Evolutionary conservation across 805 yeast species (phyloP), one percentile per base, ranked within the genome.

Genomic region (Zygosaccharomyces gambellarensis): DNA sequence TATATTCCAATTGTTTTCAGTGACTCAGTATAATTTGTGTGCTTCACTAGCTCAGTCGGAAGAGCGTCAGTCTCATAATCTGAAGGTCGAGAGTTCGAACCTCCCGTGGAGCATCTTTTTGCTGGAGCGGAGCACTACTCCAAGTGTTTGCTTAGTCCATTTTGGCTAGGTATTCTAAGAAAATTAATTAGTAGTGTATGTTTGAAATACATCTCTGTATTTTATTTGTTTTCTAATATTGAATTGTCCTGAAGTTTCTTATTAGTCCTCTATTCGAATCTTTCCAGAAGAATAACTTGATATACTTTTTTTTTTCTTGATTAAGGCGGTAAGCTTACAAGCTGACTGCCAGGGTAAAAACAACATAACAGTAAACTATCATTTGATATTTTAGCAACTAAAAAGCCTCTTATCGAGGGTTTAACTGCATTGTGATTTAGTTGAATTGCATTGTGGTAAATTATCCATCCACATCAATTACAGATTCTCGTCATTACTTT

Each of bases 21-120:
- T 43, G 11, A 27, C 25, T 28, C 14, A 3, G 31, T 23, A 21
- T 3, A 5, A 42, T 36, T 31, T 28, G 12, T 48, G 21, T 46
- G 75, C 75, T 71, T 68, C 71, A 67, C 74, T 71, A 71, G 76
- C 75, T 71, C 75, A 72, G 75, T 71, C 70, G 75, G 76, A 64
- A 71, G 76, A 71, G 75, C 75, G 75, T 72, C 75, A 72, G 76
- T 72, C 76, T 72, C 76, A 71, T 72, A 72, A 71, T 71, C 75
- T 71, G 73, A 71, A 71, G 74, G 74, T 70, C 72, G 74, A 70
- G 73, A 70, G 73, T 70, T 70, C 73, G 74, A 71, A 70, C 75
- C 75, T 71, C 74, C 74, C 74, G 72, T 64, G 70, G 72, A 71
- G 75, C 75, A 70, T 42, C 57, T 53, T 56, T 51, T 59, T 59